These are phyloP conservation scores for Colletotrichum sp. DNA, from an alignment of 2,329 filamentous ascomycete genomes.

Conservation along the genomic window DNA sequence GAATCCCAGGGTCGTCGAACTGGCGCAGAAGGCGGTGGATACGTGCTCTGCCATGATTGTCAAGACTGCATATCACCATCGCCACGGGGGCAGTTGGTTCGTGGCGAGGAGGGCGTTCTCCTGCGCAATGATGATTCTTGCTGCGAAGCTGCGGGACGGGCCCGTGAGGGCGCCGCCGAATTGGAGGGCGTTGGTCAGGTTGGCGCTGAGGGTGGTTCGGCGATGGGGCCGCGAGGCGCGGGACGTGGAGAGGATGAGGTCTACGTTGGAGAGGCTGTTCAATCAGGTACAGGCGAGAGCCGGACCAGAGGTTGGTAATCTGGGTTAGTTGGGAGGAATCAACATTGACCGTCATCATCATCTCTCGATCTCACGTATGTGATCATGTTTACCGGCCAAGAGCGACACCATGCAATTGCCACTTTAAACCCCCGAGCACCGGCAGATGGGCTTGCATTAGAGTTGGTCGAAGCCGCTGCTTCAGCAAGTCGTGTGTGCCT, in stretches of 20 bases:
- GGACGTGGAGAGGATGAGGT: background rate
- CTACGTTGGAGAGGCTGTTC: background rate
- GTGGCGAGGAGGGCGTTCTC: slow-evolving; percentile 6
- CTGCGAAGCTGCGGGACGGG: background rate
- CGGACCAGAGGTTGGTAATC: background rate
- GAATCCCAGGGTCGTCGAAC: background rate
- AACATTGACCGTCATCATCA: background rate
- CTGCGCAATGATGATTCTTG: slow-evolving; percentile 6
- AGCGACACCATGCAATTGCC: background rate
- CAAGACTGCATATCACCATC: slow-evolving; percentile 7
- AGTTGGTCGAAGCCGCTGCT: background rate
- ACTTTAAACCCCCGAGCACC: background rate
- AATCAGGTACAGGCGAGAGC: background rate
- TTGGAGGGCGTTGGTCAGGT: background rate
- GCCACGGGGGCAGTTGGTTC: slow-evolving; percentile 22
- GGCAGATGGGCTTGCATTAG: background rate
- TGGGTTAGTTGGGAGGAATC: background rate
- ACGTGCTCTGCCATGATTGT: slow-evolving; percentile 10
- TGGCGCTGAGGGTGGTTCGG: background rate
- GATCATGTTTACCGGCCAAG: background rate
- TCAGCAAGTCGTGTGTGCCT: background rate
- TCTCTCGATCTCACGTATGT: background rate
- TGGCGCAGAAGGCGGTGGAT: slow-evolving; percentile 11
- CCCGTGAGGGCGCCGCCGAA: background rate
- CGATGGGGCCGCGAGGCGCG: background rate